Conservation (phyloP, 257 asterid species). For the Schizonepeta tenuifolia region DNA sequence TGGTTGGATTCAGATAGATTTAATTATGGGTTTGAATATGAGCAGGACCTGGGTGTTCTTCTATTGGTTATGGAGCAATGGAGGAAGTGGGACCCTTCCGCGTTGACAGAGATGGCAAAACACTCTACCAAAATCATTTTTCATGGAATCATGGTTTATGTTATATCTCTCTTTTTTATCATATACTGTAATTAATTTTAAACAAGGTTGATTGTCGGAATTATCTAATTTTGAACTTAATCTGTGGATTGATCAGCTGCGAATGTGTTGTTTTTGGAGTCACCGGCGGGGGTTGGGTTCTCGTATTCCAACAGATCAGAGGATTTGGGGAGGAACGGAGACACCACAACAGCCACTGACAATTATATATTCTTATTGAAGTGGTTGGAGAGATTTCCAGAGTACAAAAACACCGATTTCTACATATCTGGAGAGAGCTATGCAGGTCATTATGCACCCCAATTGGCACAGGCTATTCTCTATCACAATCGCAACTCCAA, state of each 20-base stretch:
- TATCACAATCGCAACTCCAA: constrained; percentile 47
- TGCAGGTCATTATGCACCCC: constrained; percentile 81
- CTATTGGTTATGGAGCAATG: constrained; percentile 88
- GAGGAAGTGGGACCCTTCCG: constrained; percentile 86
- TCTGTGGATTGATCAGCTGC: constrained; percentile 51
- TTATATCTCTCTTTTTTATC: not conserved
- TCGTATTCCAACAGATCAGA: constrained; percentile 68
- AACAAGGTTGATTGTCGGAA: too few relatives aligned
- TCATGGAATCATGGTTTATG: constrained; percentile 76
- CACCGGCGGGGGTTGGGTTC: constrained; percentile 92
- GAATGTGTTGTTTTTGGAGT: constrained; percentile 74
- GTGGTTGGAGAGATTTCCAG: constrained; percentile 73
- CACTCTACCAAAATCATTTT: constrained; percentile 57
- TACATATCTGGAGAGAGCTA: constrained; percentile 73
- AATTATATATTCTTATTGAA: constrained; percentile 57
- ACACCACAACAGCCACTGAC: constrained; percentile 53
- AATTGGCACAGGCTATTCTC: constrained; percentile 62
- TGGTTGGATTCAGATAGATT: too few relatives aligned
- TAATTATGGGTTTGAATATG: not conserved
- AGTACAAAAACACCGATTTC: constrained; percentile 56
- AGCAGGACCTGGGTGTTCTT: constrained; percentile 93
- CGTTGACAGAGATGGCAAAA: constrained; percentile 77
- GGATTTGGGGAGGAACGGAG: constrained; percentile 48
- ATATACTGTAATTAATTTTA: too few relatives aligned
- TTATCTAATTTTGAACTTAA: too few relatives aligned